phyloP scores from a whole-genome alignment of 2,329 filamentous ascomycete genomes.

The Neonectria faginata region DNA sequence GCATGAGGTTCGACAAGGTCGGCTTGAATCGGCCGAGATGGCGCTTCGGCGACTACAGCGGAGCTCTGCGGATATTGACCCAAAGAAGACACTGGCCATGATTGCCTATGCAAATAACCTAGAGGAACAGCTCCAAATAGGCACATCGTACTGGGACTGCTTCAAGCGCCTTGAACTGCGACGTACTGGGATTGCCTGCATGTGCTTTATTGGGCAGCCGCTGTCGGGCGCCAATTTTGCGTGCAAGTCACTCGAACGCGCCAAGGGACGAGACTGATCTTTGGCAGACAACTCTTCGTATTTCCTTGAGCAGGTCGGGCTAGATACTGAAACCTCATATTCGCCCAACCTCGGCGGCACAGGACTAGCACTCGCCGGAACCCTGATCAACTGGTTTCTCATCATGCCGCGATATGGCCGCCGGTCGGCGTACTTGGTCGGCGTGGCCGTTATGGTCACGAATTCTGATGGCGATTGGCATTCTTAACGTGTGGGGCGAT shows the following conservation, averaged over 20 bases:
- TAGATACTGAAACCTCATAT: constrained; percentile 45
- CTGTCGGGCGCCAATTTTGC: constrained; percentile 47
- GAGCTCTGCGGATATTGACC: constrained; percentile 45
- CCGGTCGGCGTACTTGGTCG: constrained; percentile 58
- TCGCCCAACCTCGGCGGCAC: constrained; percentile 54
- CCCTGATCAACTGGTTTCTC: constrained; percentile 56
- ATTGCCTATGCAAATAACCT: constrained; percentile 57
- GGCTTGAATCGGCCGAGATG: constrained; percentile 50
- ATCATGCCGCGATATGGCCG: constrained; percentile 58
- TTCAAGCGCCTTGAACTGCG: constrained; percentile 57
- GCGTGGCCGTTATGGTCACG: constrained; percentile 55
- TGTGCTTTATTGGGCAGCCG: constrained; percentile 52
- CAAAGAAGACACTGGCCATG: constrained; percentile 53
- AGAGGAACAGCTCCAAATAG: constrained; percentile 51
- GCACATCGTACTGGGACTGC: constrained; percentile 57
- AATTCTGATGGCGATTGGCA: constrained; percentile 55
- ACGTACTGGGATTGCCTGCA: constrained; percentile 52
- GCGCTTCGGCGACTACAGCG: constrained; percentile 49
- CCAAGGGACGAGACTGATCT: not conserved
- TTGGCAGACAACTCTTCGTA: constrained; percentile 49
- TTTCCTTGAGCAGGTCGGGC: constrained; percentile 55
- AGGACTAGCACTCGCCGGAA: constrained; percentile 56
- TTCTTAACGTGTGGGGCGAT: constrained; percentile 53
- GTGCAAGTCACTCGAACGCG: constrained; percentile 19
- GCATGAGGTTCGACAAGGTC: constrained; percentile 55